These are phyloP conservation scores for Candida schatavii DNA, from an alignment of 805 yeast genomes.

Conservation along the genomic window DNA sequence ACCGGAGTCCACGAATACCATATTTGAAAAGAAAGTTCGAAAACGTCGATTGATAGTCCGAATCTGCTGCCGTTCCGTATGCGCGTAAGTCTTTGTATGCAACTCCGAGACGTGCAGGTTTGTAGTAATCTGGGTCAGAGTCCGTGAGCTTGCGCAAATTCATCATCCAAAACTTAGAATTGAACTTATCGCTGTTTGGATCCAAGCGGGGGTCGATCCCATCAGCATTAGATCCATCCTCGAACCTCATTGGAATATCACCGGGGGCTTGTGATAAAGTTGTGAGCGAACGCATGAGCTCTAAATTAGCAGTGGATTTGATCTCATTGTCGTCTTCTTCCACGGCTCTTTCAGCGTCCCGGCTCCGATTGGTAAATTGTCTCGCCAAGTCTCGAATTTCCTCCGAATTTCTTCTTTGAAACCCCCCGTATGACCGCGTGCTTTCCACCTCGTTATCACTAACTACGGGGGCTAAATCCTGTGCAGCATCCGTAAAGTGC, in stretches of 20 bases:
- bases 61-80: slow-evolving; percentile 57
- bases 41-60: slow-evolving; percentile 58
- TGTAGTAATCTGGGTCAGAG: slow-evolving; percentile 55
- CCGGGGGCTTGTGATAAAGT: slow-evolving; percentile 48
- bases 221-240: slow-evolving; percentile 7
- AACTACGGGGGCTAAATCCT: background rate
- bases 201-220: slow-evolving; percentile 42
- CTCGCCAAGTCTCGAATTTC: slow-evolving; percentile 23
- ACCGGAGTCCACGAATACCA: background rate
- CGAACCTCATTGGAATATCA: slow-evolving; percentile 21
- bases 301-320: slow-evolving; percentile 4
- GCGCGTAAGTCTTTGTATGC: slow-evolving; percentile 54
- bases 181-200: slow-evolving; percentile 51
- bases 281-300: slow-evolving; percentile 13
- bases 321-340: background rate
- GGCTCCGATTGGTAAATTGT: slow-evolving; percentile 14
- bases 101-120: slow-evolving; percentile 55
- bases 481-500: too few relatives aligned
- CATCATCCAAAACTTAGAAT: slow-evolving; percentile 58
- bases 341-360: background rate
- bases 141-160: slow-evolving; percentile 49
- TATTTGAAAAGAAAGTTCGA: slow-evolving; percentile 27
- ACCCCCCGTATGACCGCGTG: slow-evolving; percentile 13
- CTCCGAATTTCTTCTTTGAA: slow-evolving; percentile 10
- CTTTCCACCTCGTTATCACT: background rate